These are phyloP conservation scores for Podosphaera leucotricha DNA, from an alignment of 2,329 filamentous ascomycete genomes.

Conservation along the genomic window DNA sequence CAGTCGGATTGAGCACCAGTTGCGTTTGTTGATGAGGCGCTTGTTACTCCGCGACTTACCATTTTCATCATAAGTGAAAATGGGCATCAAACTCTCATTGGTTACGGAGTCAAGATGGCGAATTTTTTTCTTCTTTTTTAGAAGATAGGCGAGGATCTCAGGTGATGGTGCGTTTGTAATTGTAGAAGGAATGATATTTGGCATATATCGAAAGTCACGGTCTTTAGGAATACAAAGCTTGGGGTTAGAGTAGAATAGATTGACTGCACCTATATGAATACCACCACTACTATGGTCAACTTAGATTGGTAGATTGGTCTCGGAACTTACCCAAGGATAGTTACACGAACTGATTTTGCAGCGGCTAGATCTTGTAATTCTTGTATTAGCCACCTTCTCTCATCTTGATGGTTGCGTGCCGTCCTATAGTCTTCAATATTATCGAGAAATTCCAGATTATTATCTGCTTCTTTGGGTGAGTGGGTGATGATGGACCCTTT, in stretches of 20 bases:
- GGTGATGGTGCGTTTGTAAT: conserved; percentile 85
- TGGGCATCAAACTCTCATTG: conserved; percentile 85
- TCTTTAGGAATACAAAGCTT: conserved; percentile 64
- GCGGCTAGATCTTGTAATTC: conserved; percentile 84
- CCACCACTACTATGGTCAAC: conserved; percentile 41
- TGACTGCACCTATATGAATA: conserved; percentile 76
- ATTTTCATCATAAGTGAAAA: conserved; percentile 77
- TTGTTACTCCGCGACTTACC: conserved; percentile 82
- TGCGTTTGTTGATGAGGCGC: conserved; percentile 63
- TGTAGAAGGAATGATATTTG: conserved; percentile 79
- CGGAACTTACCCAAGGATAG: conserved; percentile 44
- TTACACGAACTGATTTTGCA: conserved; percentile 76
- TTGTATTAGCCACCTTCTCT: conserved; percentile 67
- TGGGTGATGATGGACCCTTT: conserved; percentile 53
- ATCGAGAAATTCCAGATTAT: conserved; percentile 74
- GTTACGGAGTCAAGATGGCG: conserved; percentile 54
- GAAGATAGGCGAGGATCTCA: conserved; percentile 65
- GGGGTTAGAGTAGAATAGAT: conserved; percentile 85
- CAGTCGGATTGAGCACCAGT: conserved; percentile 82
- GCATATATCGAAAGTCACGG: conserved; percentile 87
- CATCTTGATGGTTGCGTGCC: conserved; percentile 76
- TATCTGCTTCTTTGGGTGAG: conserved; percentile 73
- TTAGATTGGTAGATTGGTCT: neutral
- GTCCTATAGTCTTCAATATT: conserved; percentile 96
- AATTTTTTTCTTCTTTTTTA: conserved; percentile 79